Conservation (phyloP, 2,329 filamentous ascomycete genomes). For the Rhynchosporium graminicola region DNA sequence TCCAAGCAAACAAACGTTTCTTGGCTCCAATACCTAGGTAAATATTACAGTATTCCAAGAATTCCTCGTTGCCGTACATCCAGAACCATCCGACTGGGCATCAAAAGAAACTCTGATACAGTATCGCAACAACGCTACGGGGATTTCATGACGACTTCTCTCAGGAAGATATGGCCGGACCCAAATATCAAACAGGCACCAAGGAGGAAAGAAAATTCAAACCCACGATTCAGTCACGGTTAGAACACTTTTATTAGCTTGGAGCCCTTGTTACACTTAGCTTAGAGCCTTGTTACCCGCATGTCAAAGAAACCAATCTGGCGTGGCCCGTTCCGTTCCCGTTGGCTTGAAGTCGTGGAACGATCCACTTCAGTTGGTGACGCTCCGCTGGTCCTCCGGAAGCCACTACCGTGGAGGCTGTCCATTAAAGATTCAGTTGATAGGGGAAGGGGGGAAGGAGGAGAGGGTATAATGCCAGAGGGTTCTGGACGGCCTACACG, state of each 20-base stretch:
- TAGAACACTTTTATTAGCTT: no score
- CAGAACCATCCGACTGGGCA: conserved; percentile 3
- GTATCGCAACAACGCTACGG: background rate
- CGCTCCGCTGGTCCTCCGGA: no score
- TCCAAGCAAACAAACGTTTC: background rate
- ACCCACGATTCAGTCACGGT: background rate
- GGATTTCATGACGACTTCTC: background rate
- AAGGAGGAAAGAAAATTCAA: background rate
- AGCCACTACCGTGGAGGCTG: no score
- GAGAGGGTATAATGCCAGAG: background rate
- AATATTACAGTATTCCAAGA: background rate
- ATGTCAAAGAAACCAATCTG: conserved; percentile 4
- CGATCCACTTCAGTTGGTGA: background rate
- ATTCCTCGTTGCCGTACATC: conserved; percentile 2
- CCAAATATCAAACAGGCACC: background rate
- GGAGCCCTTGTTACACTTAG: no score
- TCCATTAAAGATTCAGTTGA: no score
- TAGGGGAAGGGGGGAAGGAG: background rate
- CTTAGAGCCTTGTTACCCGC: background rate
- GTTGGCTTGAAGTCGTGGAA: conserved; percentile 2
- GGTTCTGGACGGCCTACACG: no score
- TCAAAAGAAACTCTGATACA: background rate
- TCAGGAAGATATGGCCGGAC: background rate
- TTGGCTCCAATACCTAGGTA: background rate
- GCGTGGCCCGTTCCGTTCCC: conserved; percentile 12